phyloP scores from a whole-genome alignment of 495 filamentous ascomycete genomes.

The Tuber calosporum region DNA sequence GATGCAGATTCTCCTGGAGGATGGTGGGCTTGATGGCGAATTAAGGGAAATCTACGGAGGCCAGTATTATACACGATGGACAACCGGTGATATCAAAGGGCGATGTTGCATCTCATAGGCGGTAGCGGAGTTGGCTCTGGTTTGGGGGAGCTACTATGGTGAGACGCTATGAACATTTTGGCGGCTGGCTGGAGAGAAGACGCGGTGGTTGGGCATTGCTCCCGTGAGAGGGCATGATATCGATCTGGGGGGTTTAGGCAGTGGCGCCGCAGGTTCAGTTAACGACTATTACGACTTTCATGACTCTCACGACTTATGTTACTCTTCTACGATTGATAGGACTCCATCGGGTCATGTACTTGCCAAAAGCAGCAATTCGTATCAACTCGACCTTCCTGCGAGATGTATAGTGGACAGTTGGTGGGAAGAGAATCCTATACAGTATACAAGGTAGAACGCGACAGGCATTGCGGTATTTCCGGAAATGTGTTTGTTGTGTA shows the following conservation, averaged over 20 bases:
- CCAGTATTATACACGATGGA: not conserved
- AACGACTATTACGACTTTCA: constrained; percentile 1
- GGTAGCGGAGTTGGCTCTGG: constrained; percentile 1
- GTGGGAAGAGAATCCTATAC: not conserved
- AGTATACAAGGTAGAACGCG: not conserved
- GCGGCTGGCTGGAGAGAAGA: not conserved
- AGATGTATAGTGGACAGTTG: not conserved
- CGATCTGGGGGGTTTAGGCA: not conserved
- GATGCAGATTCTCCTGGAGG: not conserved
- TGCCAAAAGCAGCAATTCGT: not conserved
- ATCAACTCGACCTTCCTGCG: not conserved
- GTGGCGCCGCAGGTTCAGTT: not conserved
- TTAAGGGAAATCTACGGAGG: not conserved
- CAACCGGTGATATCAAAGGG: not conserved
- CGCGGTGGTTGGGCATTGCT: not conserved
- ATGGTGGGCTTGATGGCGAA: not conserved
- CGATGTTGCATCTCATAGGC: not conserved
- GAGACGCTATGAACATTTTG: not conserved
- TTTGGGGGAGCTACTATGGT: not conserved
- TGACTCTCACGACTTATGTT: constrained; percentile 2
- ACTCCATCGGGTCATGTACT: not conserved
- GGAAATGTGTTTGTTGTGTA: not conserved
- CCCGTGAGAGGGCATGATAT: constrained; percentile 1
- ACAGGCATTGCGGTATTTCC: not conserved
- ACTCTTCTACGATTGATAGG: constrained; percentile 3